phyloP scores from a whole-genome alignment of 192 early-diverging fungal genomes.

The Chytriomyces sp. region DNA sequence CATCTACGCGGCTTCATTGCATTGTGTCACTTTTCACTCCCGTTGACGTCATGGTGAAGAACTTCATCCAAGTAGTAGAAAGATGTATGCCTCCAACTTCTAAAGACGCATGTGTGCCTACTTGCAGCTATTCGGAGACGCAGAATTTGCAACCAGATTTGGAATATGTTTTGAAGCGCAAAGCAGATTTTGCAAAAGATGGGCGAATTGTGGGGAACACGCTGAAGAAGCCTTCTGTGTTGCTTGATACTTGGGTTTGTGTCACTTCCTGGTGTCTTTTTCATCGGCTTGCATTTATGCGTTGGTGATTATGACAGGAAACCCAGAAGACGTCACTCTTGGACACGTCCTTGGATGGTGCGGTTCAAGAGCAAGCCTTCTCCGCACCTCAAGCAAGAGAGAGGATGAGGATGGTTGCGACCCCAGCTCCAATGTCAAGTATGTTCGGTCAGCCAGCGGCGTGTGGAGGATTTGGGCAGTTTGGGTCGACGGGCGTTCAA shows the following conservation, averaged over 20 bases:
- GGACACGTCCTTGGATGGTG: background rate
- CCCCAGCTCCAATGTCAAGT: too few species aligned
- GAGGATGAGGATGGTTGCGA: too few species aligned
- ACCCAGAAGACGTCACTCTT: background rate
- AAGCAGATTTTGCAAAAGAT: background rate
- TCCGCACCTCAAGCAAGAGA: too few species aligned
- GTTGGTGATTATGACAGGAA: conserved; percentile 14
- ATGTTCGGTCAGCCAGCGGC: too few species aligned
- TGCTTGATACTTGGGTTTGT: conserved; percentile 26
- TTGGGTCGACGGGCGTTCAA: too few species aligned
- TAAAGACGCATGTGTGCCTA: background rate
- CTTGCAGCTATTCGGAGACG: conserved; percentile 4
- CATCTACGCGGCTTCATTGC: conserved; percentile 18
- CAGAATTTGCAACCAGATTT: conserved; percentile 19
- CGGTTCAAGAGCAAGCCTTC: background rate
- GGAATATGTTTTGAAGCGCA: conserved; percentile 25
- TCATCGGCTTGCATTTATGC: background rate
- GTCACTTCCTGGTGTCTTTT: background rate
- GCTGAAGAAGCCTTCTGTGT: conserved; percentile 3
- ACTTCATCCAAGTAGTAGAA: too few species aligned
- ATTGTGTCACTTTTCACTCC: conserved; percentile 5
- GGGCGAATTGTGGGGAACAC: conserved; percentile 9
- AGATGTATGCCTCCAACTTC: too few species aligned
- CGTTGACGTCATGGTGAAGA: background rate
- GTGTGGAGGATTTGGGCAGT: too few species aligned